Evolutionary conservation across 305 asterid species (phyloP).

Genomic region (Fraxinus floribunda): DNA sequence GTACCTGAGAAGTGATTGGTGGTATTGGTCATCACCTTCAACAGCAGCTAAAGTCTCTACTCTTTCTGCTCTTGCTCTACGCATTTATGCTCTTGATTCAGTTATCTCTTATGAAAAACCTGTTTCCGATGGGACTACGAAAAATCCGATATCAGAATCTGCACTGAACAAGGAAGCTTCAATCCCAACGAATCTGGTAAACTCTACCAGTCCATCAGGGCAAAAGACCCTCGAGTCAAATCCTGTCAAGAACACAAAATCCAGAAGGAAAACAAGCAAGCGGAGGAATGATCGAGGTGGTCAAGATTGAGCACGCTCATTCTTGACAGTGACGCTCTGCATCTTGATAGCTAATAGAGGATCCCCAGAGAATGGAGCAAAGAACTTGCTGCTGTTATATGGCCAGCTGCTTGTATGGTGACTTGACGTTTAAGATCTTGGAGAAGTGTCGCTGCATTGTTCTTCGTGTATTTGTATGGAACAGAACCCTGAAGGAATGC

Average conservation of each 20-base stretch:
- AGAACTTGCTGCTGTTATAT: neutral
- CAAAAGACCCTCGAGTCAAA: slow-evolving; percentile 57
- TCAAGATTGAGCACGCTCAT: slow-evolving; percentile 24
- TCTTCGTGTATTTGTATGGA: slow-evolving; percentile 20
- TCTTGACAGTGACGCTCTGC: slow-evolving; percentile 9
- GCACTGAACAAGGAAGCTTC: slow-evolving; percentile 48
- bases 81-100: slow-evolving; percentile 72
- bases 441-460: slow-evolving; percentile 3
- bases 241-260: slow-evolving; percentile 60
- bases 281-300: slow-evolving; percentile 51
- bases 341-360: neutral
- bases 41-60: slow-evolving; percentile 77
- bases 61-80: slow-evolving; percentile 79
- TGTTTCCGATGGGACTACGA: slow-evolving; percentile 25
- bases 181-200: slow-evolving; percentile 28
- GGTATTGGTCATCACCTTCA: slow-evolving; percentile 97
- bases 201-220: slow-evolving; percentile 44
- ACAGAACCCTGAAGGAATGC: slow-evolving; percentile 17
- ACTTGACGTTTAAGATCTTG: slow-evolving; percentile 4
- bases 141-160: slow-evolving; percentile 30
- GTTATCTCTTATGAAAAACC: slow-evolving; percentile 76
- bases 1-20: slow-evolving; percentile 73
- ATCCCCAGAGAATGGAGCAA: neutral
- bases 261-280: slow-evolving; percentile 72
- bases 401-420: neutral